Conservation (phyloP, 257 asterid species). For the Prunella vulgaris region DNA sequence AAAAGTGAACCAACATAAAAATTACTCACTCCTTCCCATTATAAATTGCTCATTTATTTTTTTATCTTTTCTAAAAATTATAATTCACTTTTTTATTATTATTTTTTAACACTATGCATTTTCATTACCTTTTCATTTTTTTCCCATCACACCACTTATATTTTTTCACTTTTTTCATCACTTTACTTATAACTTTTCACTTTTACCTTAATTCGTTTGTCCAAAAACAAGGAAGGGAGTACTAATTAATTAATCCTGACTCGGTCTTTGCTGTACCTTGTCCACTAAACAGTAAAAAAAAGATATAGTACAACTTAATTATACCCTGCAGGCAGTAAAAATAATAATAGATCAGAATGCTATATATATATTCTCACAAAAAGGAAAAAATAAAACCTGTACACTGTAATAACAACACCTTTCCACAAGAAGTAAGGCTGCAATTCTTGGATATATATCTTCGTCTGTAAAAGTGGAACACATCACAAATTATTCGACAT, state of each 20-base stretch:
- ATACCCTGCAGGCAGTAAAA: neutral
- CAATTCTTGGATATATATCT: neutral
- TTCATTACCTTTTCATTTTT: no score
- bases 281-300: neutral
- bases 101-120: no score
- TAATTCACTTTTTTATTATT: no score
- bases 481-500: neutral
- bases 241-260: neutral
- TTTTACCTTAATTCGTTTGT: no score
- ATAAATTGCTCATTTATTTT: no score
- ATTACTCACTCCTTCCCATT: no score
- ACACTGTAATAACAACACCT: neutral
- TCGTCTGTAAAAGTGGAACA: neutral
- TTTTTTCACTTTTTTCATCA: no score
- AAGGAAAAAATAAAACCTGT: neutral
- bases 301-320: neutral
- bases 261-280: neutral
- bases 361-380: neutral
- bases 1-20: no score
- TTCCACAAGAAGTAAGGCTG: slow-evolving; percentile 7
- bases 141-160: no score
- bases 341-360: neutral
- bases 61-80: no score
- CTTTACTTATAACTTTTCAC: no score
- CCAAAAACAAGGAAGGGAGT: no score